A percentile compares a stretch with the other conserved stretches of the same genome.
Evolutionary conservation across 1,139 yeast species (phyloP).

Genomic region (Hyphopichia buzzinii): DNA sequence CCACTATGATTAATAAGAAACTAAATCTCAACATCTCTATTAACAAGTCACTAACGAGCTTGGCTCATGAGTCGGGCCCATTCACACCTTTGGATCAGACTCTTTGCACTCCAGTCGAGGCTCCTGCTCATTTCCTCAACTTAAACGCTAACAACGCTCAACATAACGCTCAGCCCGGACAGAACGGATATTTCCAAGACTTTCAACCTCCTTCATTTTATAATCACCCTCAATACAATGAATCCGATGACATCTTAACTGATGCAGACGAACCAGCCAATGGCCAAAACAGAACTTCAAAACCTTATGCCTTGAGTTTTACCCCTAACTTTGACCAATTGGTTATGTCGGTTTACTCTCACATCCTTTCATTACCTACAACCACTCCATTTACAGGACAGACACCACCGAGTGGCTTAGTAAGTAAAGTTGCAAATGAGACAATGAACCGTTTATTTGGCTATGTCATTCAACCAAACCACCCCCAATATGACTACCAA

Average conservation of each 20-base stretch:
- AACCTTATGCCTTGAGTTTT: conserved; percentile 35
- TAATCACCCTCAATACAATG: conserved; percentile 33
- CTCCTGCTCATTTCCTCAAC: conserved; percentile 17
- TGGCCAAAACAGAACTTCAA: conserved; percentile 19
- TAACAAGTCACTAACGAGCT: conserved; percentile 25
- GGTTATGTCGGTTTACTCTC: conserved; percentile 34
- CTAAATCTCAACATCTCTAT: conserved; percentile 28
- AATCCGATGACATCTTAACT: conserved; percentile 44
- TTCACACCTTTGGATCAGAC: conserved; percentile 49
- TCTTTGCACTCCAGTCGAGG: conserved; percentile 39
- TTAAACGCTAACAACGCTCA: conserved; percentile 7
- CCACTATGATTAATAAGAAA: conserved; percentile 23
- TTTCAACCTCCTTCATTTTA: conserved; percentile 16
- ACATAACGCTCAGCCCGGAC: conserved; percentile 5
- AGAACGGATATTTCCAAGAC: conserved; percentile 6
- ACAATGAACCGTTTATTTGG: conserved; percentile 30
- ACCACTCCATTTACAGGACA: conserved; percentile 47
- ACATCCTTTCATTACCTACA: conserved; percentile 41
- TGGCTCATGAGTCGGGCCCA: conserved; percentile 28
- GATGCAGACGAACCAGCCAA: conserved; percentile 36
- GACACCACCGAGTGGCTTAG: conserved; percentile 46
- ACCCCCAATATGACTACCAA: conserved; percentile 32
- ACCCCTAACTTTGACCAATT: conserved; percentile 39
- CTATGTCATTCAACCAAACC: conserved; percentile 14
- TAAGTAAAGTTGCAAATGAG: conserved; percentile 44